Conservation (phyloP, 208 protist genomes). For the Acanthamoeba lenticulata region DNA sequence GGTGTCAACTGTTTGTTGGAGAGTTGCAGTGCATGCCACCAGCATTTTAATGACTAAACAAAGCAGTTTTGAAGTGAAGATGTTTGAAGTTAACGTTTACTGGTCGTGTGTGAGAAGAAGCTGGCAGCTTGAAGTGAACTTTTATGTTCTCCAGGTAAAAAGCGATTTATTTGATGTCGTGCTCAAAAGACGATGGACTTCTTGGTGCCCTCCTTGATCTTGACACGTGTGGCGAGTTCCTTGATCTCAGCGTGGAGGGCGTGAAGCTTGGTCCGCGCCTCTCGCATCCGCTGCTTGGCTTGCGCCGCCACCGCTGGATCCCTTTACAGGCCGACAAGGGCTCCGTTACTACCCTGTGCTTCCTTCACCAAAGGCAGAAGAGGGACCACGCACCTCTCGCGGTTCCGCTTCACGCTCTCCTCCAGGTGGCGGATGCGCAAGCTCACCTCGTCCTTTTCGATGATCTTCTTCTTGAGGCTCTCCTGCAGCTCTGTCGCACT, state of each 20-base stretch:
- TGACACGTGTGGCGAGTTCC: neutral
- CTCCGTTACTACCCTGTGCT: neutral
- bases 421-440: neutral
- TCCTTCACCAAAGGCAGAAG: neutral
- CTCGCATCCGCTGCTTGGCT: neutral
- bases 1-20: too few relatives aligned
- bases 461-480: neutral
- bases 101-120: too few relatives aligned
- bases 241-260: neutral
- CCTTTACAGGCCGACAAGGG: neutral
- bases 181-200: neutral
- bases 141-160: too few relatives aligned
- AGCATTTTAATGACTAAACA: too few relatives aligned
- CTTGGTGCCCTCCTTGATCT: constrained; percentile 48
- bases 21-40: too few relatives aligned
- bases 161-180: too few relatives aligned
- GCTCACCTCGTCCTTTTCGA: neutral
- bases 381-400: neutral
- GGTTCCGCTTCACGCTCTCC: neutral
- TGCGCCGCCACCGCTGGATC: neutral
- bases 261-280: neutral
- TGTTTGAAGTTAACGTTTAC: too few relatives aligned
- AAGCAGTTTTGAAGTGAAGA: too few relatives aligned
- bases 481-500: neutral
- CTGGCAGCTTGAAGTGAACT: too few relatives aligned